Conservation (phyloP, 345 rosid genomes). For the Microcos paniculata region DNA sequence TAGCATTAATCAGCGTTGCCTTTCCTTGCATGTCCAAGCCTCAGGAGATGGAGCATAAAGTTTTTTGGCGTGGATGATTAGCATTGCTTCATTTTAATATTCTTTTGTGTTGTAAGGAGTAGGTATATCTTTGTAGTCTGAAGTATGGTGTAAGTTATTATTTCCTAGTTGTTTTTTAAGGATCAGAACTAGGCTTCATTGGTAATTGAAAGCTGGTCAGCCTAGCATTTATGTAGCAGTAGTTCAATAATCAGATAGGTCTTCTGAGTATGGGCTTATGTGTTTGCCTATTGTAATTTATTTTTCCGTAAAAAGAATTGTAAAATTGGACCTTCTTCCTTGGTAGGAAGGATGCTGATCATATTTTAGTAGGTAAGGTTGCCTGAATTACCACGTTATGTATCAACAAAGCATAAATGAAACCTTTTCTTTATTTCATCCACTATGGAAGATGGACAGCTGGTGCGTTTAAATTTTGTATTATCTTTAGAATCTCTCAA, state of each 20-base stretch:
- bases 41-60: not conserved
- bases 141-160: slow-evolving; percentile 3
- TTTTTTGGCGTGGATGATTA: not conserved
- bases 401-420: not conserved
- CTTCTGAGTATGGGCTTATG: not conserved
- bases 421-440: not conserved
- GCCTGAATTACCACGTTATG: not conserved
- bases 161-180: slow-evolving; percentile 20
- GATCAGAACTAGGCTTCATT: not conserved
- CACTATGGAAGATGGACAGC: not conserved
- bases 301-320: not conserved
- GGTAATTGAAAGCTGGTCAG: not conserved
- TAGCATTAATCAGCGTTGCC: not conserved
- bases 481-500: not conserved
- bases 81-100: not conserved
- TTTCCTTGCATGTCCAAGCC: not conserved
- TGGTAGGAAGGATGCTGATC: not conserved
- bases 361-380: not conserved
- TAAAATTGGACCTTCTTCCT: not conserved
- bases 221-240: not conserved
- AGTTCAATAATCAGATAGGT: not conserved
- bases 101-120: not conserved
- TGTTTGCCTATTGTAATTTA: not conserved
- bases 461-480: not conserved
- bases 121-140: not conserved